A percentile compares a stretch with the other conserved stretches of the same genome.
phyloP scores from a whole-genome alignment of 495 filamentous ascomycete species.

The Aspergillus conjunctus region DNA sequence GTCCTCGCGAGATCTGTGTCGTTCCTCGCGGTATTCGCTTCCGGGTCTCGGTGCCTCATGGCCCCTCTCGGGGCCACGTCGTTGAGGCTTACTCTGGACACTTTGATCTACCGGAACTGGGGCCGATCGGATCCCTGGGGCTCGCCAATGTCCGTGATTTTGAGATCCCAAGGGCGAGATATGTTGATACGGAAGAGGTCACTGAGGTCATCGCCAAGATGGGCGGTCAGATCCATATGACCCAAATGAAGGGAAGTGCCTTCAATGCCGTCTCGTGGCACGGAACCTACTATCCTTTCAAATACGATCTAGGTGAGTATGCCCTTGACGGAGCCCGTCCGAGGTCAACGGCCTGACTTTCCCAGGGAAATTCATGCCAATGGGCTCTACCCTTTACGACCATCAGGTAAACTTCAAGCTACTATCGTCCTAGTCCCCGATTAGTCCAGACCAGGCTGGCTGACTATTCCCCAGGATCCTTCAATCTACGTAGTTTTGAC shows the following conservation, averaged over 20 bases:
- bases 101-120: conserved; percentile 11
- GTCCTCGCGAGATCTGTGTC: conserved; percentile 10
- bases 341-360: too few relatives aligned
- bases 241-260: conserved; percentile 11
- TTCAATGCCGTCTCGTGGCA: conserved; percentile 14
- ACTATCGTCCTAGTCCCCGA: background rate
- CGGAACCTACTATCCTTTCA: conserved; percentile 16
- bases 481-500: conserved; percentile 11
- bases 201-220: conserved; percentile 11
- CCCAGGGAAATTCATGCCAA: conserved; percentile 13
- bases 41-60: conserved; percentile 6
- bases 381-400: conserved; percentile 14
- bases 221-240: conserved; percentile 5
- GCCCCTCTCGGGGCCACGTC: conserved; percentile 7
- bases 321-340: too few relatives aligned
- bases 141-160: conserved; percentile 7
- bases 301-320: conserved; percentile 12
- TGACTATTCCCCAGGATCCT: conserved; percentile 1
- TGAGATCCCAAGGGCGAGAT: conserved; percentile 9
- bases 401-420: conserved; percentile 1
- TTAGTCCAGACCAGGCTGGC: too few relatives aligned
- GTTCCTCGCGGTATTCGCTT: conserved; percentile 8
- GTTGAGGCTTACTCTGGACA: conserved; percentile 14
- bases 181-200: conserved; percentile 12
- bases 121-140: conserved; percentile 10